Percentiles rank a stretch among this genome's conserved stretches.
These are phyloP conservation scores for Camelina hispida DNA, from an alignment of 345 rosid species.

Conservation along the genomic window DNA sequence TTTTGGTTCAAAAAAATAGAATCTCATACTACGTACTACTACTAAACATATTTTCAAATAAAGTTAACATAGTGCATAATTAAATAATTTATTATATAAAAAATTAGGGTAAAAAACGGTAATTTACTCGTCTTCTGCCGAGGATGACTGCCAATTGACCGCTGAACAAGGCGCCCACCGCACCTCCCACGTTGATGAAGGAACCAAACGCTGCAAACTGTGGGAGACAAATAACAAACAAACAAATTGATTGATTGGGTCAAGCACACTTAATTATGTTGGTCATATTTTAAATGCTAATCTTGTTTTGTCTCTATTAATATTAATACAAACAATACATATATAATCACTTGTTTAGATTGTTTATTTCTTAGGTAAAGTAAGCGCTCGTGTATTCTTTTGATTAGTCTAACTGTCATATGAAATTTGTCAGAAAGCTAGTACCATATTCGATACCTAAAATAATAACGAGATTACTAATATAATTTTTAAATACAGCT, in stretches of 20 bases:
- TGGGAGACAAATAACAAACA: neutral
- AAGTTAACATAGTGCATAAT: neutral
- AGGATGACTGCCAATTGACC: slow-evolving; percentile 40
- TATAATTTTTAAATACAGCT: neutral
- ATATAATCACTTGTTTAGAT: no score
- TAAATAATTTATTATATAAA: neutral
- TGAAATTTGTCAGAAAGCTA: neutral
- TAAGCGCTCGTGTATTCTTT: neutral
- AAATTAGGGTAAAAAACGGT: slow-evolving; percentile 2
- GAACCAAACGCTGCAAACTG: slow-evolving; percentile 46
- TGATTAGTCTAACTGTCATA: neutral
- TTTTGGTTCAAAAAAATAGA: no score
- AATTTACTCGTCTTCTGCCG: slow-evolving; percentile 44
- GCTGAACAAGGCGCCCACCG: slow-evolving; percentile 45
- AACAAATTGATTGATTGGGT: no score
- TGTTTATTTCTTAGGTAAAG: neutral
- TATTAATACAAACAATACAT: no score
- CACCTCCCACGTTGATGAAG: slow-evolving; percentile 42
- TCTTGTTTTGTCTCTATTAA: no score
- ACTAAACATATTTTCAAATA: neutral
- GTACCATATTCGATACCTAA: neutral
- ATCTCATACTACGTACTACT: neutral
- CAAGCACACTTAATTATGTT: no score
- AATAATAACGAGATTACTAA: neutral
- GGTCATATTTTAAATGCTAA: neutral